Evolutionary conservation across 345 rosid genomes (phyloP), one percentile per base, ranked within the genome.

Genomic region (Arabis alpina): DNA sequence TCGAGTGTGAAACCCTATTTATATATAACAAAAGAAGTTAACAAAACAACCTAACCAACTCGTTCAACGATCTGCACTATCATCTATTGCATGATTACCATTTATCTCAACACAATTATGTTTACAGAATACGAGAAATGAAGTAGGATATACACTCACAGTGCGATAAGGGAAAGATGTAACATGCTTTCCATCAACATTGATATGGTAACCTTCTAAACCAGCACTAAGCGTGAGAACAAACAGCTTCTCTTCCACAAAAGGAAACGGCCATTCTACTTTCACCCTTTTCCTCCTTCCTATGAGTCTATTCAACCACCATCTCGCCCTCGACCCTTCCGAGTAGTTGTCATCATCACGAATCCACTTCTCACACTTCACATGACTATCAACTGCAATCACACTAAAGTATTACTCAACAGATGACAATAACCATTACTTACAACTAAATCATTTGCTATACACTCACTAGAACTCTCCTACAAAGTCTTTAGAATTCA

Each of bases 341-440:
- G 87, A 82, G 68, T 42, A 82, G 61, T 71, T 72, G 10, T 85
- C 87, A 73, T 93, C 93, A 77, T 91, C 94, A 44, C 86, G 87
- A 55, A 86, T 87, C 98, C 98, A 93, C 78, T 89, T 88, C 82
- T 93, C 98, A 75, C 98, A 91, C 86, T 91, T 91, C 52, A 84
- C 81, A 72, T 79, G 92, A 53, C 86, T 85, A 72, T 93, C 98
- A 81, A 93, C 98, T 93, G 84, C 78, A 86, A 44, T 47, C 77
- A 65, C 68, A 47, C 6, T 54, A 45, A 75, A 47, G 10, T 53
- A 76, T 77, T 54, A 55, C 59, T 55, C 61, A 41, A 56, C 36
- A 16, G 15, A 28, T n/a, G 1, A 15, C 49, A 64, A 64, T 25
- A 72, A 65, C 12, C 32, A 30, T 28, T 28, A 36, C 19, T n/a